phyloP scores from a whole-genome alignment of 169 alveolate genomes.

The Eimeria tenella region DNA sequence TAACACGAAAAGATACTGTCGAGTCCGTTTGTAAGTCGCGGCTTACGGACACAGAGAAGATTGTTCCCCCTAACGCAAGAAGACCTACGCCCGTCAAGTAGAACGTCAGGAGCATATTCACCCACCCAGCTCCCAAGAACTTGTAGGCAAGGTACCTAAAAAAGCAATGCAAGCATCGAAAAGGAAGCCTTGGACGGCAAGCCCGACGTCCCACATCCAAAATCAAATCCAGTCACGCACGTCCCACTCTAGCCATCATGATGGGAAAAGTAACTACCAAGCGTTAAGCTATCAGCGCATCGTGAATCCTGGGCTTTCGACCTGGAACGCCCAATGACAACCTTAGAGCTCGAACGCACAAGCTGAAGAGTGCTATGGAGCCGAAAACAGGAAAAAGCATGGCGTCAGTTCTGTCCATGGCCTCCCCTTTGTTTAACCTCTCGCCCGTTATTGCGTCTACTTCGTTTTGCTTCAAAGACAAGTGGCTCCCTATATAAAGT shows the following conservation, averaged over 20 bases:
- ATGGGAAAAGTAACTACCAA: too few species aligned
- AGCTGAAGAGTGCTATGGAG: constrained; percentile 88
- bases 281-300: not conserved
- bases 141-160: constrained; percentile 82
- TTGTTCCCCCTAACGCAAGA: constrained; percentile 82
- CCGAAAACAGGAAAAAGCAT: constrained; percentile 92
- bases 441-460: constrained; percentile 84
- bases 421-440: constrained; percentile 86
- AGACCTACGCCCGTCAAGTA: constrained; percentile 82
- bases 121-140: constrained; percentile 82
- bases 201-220: not conserved
- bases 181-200: not conserved
- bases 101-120: constrained; percentile 84
- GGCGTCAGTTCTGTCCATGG: constrained; percentile 89
- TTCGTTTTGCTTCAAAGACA: constrained; percentile 80
- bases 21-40: not conserved
- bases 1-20: too few species aligned
- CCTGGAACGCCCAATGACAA: not conserved
- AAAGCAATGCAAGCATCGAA: not conserved
- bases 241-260: too few species aligned
- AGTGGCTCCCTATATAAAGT: constrained; percentile 83
- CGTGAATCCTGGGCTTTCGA: not conserved
- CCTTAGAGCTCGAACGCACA: constrained; percentile 76
- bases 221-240: not conserved
- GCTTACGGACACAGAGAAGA: constrained; percentile 75